Evolutionary conservation across 2,329 filamentous ascomycete genomes (phyloP).

Genomic region (Cercospora brassicicola): DNA sequence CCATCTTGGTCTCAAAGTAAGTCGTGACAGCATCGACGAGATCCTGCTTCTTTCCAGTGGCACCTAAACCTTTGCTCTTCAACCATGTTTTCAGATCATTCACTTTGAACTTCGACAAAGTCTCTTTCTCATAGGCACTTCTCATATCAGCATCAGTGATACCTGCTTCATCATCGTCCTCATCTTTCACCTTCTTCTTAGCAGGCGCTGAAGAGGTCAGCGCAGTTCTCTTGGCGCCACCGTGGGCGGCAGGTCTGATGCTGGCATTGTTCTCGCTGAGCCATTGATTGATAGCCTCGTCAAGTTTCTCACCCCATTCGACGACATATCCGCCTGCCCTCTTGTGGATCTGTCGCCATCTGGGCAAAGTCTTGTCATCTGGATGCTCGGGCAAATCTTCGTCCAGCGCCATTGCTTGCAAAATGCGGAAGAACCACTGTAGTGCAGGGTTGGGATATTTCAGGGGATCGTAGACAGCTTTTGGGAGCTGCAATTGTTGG

Average conservation of each 20-base stretch:
- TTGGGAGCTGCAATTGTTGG: conserved; percentile 84
- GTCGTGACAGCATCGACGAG: conserved; percentile 39
- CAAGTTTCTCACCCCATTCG: conserved; percentile 71
- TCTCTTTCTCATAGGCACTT: conserved; percentile 45
- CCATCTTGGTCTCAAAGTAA: conserved; percentile 42
- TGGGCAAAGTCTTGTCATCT: conserved; percentile 79
- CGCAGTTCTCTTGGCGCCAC: conserved; percentile 48
- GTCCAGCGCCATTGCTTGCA: conserved; percentile 87
- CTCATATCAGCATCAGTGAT: conserved; percentile 50
- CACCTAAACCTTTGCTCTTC: conserved; percentile 30
- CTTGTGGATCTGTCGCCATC: conserved; percentile 85
- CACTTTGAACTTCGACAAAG: conserved; percentile 44
- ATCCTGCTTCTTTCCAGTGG: conserved; percentile 37
- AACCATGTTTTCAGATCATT: conserved; percentile 39
- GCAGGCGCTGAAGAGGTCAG: conserved; percentile 32
- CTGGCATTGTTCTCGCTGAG: conserved; percentile 36
- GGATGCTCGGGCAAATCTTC: conserved; percentile 78
- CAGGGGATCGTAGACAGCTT: conserved; percentile 75
- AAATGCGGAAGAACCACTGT: conserved; percentile 95
- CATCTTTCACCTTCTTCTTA: conserved; percentile 48
- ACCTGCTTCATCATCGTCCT: conserved; percentile 35
- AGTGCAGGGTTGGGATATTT: conserved; percentile 83
- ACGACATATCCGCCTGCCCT: conserved; percentile 76
- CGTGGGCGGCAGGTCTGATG: conserved; percentile 46
- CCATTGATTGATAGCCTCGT: conserved; percentile 56